These are phyloP conservation scores for Aciculosporium take DNA, from an alignment of 2,329 filamentous ascomycete species.

Conservation along the genomic window DNA sequence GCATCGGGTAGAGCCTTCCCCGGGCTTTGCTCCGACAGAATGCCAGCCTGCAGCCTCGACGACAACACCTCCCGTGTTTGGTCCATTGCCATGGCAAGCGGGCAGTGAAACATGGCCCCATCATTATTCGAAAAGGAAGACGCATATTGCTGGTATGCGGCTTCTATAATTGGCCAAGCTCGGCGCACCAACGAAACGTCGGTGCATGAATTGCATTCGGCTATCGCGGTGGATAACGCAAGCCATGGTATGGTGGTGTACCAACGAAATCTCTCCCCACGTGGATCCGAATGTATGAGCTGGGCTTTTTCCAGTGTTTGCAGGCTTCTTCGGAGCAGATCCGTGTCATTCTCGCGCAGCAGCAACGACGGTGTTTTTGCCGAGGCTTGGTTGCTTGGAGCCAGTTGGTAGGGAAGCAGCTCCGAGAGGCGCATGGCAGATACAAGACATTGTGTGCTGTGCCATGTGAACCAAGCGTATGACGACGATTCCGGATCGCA, in stretches of 20 bases:
- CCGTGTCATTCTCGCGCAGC: background rate
- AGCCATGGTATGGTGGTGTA: constrained; percentile 7
- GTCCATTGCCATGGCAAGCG: background rate
- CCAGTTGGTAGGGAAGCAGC: constrained; percentile 1
- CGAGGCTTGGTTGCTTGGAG: background rate
- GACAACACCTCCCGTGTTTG: background rate
- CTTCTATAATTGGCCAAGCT: constrained; percentile 7
- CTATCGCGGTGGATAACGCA: constrained; percentile 6
- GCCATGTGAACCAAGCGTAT: constrained; percentile 9
- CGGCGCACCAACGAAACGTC: constrained; percentile 3
- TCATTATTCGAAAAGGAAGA: background rate
- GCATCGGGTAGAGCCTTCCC: background rate
- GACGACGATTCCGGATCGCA: constrained; percentile 7
- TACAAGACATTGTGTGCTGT: constrained; percentile 8
- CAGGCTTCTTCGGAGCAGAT: constrained; percentile 2
- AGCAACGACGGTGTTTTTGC: background rate
- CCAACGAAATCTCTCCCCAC: constrained; percentile 8
- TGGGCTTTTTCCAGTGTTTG: constrained; percentile 4
- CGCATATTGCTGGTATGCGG: constrained; percentile 5
- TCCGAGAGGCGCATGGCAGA: constrained; percentile 4
- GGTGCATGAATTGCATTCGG: constrained; percentile 6
- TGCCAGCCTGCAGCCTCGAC: background rate
- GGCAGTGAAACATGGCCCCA: background rate
- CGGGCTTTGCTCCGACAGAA: background rate
- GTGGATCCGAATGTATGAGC: constrained; percentile 7